Evolutionary conservation across 495 filamentous ascomycete species (phyloP).

Genomic region (Lophiotrema nucula): DNA sequence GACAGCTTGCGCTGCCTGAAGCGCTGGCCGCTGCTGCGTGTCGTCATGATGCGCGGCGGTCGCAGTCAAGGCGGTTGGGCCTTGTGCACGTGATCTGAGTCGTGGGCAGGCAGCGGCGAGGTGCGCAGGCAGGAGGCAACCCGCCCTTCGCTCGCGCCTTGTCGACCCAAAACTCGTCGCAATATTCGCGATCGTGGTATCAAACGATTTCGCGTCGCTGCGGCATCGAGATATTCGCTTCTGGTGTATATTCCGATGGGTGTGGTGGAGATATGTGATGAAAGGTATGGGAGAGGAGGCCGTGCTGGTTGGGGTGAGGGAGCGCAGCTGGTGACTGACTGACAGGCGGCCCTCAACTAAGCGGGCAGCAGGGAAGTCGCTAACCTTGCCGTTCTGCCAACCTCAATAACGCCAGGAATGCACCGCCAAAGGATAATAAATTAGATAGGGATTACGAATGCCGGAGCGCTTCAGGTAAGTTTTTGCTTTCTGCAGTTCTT

Average conservation of each 20-base stretch:
- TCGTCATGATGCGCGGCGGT: constrained; percentile 31
- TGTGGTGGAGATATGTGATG: too few relatives aligned
- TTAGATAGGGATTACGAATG: too few relatives aligned
- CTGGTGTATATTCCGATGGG: constrained; percentile 23
- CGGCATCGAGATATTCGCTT: constrained; percentile 1
- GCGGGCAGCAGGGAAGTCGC: too few relatives aligned
- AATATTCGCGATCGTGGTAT: constrained; percentile 31
- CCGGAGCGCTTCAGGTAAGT: too few relatives aligned
- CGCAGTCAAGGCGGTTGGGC: background rate
- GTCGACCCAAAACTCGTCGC: constrained; percentile 3
- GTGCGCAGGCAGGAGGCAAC: background rate
- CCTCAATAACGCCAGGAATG: too few relatives aligned
- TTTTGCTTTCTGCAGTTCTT: too few relatives aligned
- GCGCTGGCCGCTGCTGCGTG: constrained; percentile 32
- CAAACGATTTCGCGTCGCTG: constrained; percentile 18
- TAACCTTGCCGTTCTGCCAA: too few relatives aligned
- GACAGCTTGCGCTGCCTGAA: constrained; percentile 85
- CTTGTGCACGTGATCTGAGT: background rate
- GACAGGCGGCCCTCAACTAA: too few relatives aligned
- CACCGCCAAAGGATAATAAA: too few relatives aligned
- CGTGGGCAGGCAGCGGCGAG: background rate
- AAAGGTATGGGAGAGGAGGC: too few relatives aligned
- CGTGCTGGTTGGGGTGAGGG: too few relatives aligned
- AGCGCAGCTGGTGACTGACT: too few relatives aligned
- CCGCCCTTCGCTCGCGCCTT: constrained; percentile 1